Base-by-base conservation (phyloP, 768 basidiomycete genomes). In the Tricholoma sp. region DNA sequence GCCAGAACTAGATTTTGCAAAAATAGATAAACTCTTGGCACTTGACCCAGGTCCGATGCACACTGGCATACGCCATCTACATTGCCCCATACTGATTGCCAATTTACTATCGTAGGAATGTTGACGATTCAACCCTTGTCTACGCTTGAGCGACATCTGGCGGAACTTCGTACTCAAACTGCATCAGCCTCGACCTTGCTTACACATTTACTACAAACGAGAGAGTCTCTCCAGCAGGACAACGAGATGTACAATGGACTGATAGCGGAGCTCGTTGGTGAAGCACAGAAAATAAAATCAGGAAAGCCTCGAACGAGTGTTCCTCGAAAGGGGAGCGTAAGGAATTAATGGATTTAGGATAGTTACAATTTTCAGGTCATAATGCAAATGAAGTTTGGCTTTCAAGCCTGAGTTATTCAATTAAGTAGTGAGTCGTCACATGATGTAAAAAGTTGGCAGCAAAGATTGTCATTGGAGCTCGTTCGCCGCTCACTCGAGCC, bases 191-290 rank as follows among this genome's bases (percentile, higher is more conserved):
- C 92, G 1, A 72, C 82, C 11, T 73, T 92, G 9, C 75, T 97
- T 55, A 93, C 91, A 18, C 83, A 93, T 73, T 73, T 94, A 34
- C 74, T 95, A 59, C 93, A 97, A 72, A 80, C 83, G 37, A 81
- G 85, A 57, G 92, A 94, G 60, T 83, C 86, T 32, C 68, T 92
- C 58, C 89, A 92, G 69, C 91, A 94, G 72, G 90, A 91, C 67
- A 87, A 85, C 35, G 88, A 97, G 74, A 89, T 85, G 24, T 94
- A 93, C 66, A 95, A 97, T 70, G 87, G 85, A 14, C 77, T 94
- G 57, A 97, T 97, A 58, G 94, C 88, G 24, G 93, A 93, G 67
- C 76, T 97, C 51, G 92, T 97, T n/a, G 85, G 85, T 43, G 92
- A 96, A 70, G 94, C 94, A 32, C 90, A 91, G 67, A 91, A 89